These are phyloP conservation scores for Paramecium sexaurelia DNA, from an alignment of 73 alveolate genomes.

Conservation along the genomic window DNA sequence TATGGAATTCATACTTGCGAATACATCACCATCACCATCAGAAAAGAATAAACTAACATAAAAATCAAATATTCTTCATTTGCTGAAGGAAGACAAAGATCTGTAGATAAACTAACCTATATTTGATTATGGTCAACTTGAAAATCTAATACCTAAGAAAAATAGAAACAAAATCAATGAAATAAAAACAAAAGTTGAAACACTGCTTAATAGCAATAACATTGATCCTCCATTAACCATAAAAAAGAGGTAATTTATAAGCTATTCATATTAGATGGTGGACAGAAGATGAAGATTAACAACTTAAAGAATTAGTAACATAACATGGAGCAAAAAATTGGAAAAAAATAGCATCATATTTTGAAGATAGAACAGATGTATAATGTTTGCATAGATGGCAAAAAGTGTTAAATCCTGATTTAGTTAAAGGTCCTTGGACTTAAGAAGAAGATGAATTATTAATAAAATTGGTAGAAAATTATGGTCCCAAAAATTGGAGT, in stretches of 20 bases:
- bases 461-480: constrained; percentile 84
- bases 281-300: constrained; percentile 81
- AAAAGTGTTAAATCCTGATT: constrained; percentile 84
- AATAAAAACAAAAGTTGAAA: constrained; percentile 29
- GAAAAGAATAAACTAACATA: background rate
- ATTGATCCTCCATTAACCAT: constrained; percentile 43
- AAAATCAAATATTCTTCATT: background rate
- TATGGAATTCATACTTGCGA: background rate
- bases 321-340: constrained; percentile 83
- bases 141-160: background rate
- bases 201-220: constrained; percentile 6
- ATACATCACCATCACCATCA: background rate
- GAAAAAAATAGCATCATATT: constrained; percentile 81
- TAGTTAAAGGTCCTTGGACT: constrained; percentile 98
- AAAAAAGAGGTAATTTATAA: background rate
- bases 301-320: constrained; percentile 70
- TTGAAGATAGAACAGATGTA: constrained; percentile 83
- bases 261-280: constrained; percentile 65
- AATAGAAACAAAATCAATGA: constrained; percentile 31
- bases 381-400: constrained; percentile 90
- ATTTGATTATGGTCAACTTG: background rate
- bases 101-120: background rate
- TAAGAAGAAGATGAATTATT: constrained; percentile 92
- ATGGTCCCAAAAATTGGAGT: constrained; percentile 97
- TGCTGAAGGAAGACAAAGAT: background rate